phyloP scores from a whole-genome alignment of 1,284 basidiomycete genomes.

The Austropuccinia psidii region DNA sequence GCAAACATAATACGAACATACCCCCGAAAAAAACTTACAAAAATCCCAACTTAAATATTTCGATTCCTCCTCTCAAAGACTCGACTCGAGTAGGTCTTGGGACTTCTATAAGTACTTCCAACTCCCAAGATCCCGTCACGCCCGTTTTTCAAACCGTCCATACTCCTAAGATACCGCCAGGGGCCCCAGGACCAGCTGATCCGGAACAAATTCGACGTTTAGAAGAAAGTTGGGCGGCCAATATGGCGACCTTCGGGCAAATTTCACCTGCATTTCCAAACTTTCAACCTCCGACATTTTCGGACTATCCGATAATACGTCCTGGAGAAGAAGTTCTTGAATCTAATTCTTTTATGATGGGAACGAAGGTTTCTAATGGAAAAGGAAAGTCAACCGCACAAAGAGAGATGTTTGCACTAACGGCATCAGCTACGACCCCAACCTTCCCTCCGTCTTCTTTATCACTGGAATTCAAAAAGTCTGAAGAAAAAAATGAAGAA shows the following conservation, averaged over 20 bases:
- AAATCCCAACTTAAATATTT: slow-evolving; percentile 32
- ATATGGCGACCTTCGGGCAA: slow-evolving; percentile 11
- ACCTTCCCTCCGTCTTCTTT: slow-evolving; percentile 26
- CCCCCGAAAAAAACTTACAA: slow-evolving; percentile 3
- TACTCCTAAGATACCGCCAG: slow-evolving; percentile 23
- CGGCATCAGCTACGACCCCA: slow-evolving; percentile 28
- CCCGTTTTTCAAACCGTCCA: slow-evolving; percentile 32
- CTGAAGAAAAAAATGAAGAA: too few relatives aligned
- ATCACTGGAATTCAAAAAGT: slow-evolving; percentile 20
- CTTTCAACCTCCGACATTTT: slow-evolving; percentile 7
- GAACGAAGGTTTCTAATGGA: background rate
- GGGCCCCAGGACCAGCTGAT: slow-evolving; percentile 24
- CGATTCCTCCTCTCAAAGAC: slow-evolving; percentile 24
- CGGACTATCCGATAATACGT: background rate
- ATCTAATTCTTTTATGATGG: background rate
- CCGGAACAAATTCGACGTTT: slow-evolving; percentile 23
- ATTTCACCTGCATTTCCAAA: slow-evolving; percentile 30
- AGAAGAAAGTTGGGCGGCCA: slow-evolving; percentile 32
- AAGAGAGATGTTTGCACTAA: slow-evolving; percentile 35
- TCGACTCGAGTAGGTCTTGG: slow-evolving; percentile 1
- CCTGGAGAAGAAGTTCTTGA: background rate
- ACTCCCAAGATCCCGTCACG: slow-evolving; percentile 13
- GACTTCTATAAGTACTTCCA: background rate
- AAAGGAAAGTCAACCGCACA: slow-evolving; percentile 9
- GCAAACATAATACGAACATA: background rate